These are phyloP conservation scores for Syncephalastrum sp. DNA, from an alignment of 371 early-diverging fungal species.

Conservation along the genomic window DNA sequence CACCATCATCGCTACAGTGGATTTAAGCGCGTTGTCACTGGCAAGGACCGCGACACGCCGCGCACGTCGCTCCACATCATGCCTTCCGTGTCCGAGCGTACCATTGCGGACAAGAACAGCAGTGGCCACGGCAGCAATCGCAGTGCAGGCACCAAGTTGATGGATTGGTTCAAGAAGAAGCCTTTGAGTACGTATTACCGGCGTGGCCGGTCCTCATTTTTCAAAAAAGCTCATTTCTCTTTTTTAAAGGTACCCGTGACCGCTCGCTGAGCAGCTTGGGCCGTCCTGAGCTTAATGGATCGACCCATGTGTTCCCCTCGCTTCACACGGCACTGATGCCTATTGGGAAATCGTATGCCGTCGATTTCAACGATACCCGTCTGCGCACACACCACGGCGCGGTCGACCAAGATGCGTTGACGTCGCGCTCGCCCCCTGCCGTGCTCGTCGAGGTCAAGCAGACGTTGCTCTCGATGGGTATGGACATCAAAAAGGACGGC, in stretches of 20 bases:
- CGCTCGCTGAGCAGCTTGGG: not conserved
- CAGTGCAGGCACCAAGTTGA: slow-evolving; percentile 64
- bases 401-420: slow-evolving; percentile 75
- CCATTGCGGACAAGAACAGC: slow-evolving; percentile 13
- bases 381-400: slow-evolving; percentile 80
- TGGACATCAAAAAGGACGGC: slow-evolving; percentile 69
- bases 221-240: too few relatives aligned
- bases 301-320: too few relatives aligned
- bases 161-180: slow-evolving; percentile 73
- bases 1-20: slow-evolving; percentile 4
- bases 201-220: slow-evolving; percentile 12
- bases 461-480: slow-evolving; percentile 63
- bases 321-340: not conserved
- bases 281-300: too few relatives aligned
- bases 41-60: slow-evolving; percentile 23
- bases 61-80: slow-evolving; percentile 10
- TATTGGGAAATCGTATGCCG: slow-evolving; percentile 5
- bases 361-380: slow-evolving; percentile 46
- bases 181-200: slow-evolving; percentile 53
- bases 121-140: slow-evolving; percentile 37
- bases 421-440: slow-evolving; percentile 69
- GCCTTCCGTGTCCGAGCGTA: slow-evolving; percentile 41
- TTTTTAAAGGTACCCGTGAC: too few relatives aligned
- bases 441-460: slow-evolving; percentile 64
- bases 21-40: slow-evolving; percentile 14